A percentile compares a stretch with the other conserved stretches of the same genome.
These are phyloP conservation scores for Ramularia collo-cygni DNA, from an alignment of 2,329 filamentous ascomycete species.

Conservation along the genomic window DNA sequence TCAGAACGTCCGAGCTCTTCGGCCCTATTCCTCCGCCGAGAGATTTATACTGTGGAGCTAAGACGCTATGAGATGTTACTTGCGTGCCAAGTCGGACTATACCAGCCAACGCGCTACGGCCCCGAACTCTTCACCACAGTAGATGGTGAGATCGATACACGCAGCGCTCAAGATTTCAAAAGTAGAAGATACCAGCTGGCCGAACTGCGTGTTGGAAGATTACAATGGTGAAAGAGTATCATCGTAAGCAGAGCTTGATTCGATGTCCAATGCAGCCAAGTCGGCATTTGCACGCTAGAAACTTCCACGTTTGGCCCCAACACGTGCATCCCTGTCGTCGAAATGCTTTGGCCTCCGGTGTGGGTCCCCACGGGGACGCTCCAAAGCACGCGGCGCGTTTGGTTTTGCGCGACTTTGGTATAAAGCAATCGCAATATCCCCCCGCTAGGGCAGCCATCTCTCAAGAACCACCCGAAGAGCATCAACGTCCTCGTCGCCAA, in stretches of 20 bases:
- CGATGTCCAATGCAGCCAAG: not conserved
- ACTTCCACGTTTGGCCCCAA: not conserved
- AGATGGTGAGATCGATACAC: too few relatives aligned
- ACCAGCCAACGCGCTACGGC: not conserved
- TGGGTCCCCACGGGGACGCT: not conserved
- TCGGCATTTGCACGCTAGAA: not conserved
- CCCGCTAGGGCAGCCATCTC: not conserved
- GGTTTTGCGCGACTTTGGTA: not conserved
- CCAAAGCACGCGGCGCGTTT: not conserved
- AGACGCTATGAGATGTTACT: not conserved
- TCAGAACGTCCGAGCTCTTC: not conserved
- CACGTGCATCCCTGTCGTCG: not conserved
- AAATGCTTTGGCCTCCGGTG: conserved; percentile 1
- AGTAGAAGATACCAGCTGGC: not conserved
- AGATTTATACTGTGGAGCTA: not conserved
- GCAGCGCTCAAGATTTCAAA: too few relatives aligned
- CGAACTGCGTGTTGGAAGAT: not conserved
- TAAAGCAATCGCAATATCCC: not conserved
- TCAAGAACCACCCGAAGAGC: not conserved
- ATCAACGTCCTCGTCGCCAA: conserved; percentile 1
- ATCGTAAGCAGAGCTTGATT: not conserved
- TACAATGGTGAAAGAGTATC: not conserved
- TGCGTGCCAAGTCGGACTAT: not conserved
- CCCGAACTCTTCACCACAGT: not conserved
- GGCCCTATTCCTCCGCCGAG: conserved; percentile 3